phyloP scores from a whole-genome alignment of 73 alveolate genomes.

The Paramecium biaurelia region DNA sequence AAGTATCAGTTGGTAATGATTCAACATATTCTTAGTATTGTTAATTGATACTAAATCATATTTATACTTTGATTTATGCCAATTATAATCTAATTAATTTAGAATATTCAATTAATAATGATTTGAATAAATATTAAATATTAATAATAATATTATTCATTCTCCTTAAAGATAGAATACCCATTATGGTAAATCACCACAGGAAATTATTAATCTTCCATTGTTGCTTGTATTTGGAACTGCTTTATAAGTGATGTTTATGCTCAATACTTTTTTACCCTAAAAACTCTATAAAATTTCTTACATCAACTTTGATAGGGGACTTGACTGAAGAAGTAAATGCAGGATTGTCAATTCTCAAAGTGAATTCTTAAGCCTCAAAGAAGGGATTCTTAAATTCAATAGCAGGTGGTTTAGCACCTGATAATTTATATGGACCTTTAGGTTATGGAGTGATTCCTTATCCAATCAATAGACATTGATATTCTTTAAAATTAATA shows the following conservation, averaged over 20 bases:
- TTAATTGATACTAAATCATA: not conserved
- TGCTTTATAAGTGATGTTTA: conserved; percentile 46
- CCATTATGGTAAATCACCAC: conserved; percentile 65
- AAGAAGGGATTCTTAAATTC: conserved; percentile 97
- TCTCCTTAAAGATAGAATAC: conserved; percentile 64
- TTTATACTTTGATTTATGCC: not conserved
- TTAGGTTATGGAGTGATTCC: conserved; percentile 98
- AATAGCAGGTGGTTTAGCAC: conserved; percentile 94
- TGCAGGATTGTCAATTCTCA: conserved; percentile 96
- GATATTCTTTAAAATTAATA: conserved; percentile 70
- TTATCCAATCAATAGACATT: conserved; percentile 93
- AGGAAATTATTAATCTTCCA: conserved; percentile 60
- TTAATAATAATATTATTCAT: not conserved
- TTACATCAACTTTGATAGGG: conserved; percentile 91
- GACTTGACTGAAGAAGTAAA: conserved; percentile 95
- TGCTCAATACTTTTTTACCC: conserved; percentile 61
- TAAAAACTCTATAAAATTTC: not conserved
- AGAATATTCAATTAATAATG: not conserved
- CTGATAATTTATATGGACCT: conserved; percentile 96
- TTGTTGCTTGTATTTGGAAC: conserved; percentile 54
- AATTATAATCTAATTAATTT: not conserved
- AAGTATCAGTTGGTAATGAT: too few species aligned
- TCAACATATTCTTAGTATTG: too few species aligned
- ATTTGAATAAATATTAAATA: not conserved
- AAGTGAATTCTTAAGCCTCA: conserved; percentile 94